Evolutionary conservation across 345 rosid species (phyloP).

Genomic region (Lepidium africanum): DNA sequence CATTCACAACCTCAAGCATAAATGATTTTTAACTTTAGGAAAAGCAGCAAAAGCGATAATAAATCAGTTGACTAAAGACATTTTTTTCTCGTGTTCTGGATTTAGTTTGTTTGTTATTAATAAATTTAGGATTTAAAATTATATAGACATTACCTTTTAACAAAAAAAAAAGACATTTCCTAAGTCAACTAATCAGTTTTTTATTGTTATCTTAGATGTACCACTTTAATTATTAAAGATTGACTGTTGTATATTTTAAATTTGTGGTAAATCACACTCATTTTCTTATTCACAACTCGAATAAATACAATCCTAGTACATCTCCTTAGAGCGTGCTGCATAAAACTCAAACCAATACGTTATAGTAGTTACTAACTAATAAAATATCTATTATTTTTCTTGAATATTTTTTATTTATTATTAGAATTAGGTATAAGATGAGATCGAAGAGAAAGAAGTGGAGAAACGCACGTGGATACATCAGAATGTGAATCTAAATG

Average conservation of each 20-base stretch:
- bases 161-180: background rate
- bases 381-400: background rate
- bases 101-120: no score
- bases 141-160: no score
- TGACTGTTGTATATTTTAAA: background rate
- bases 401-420: background rate
- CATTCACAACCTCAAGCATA: no score
- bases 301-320: background rate
- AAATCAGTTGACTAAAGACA: no score
- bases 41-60: no score
- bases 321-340: background rate
- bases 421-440: background rate
- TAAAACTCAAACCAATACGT: background rate
- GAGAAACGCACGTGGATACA: conserved; percentile 2
- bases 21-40: no score
- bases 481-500: conserved; percentile 8
- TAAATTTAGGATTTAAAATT: no score
- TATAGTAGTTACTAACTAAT: background rate
- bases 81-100: no score
- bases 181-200: background rate
- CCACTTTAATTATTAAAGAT: background rate
- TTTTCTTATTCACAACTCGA: background rate
- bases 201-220: background rate
- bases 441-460: conserved; percentile 7
- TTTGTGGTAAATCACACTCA: background rate